These are phyloP conservation scores for Mycena belliarum DNA, from an alignment of 768 basidiomycete genomes.

Conservation along the genomic window DNA sequence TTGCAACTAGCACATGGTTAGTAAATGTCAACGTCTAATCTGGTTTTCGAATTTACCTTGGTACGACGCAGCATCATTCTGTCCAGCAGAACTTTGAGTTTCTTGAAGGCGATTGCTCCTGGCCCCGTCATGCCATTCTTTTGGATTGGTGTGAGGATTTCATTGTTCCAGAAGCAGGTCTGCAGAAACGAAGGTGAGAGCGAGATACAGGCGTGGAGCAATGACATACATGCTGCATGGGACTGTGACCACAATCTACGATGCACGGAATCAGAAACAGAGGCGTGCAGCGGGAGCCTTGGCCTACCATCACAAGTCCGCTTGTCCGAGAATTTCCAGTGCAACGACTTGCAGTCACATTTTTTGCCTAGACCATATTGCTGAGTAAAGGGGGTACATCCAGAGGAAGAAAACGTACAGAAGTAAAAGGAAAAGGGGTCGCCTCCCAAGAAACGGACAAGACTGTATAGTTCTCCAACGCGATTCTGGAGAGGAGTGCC, in stretches of 20 bases:
- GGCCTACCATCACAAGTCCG: conserved; percentile 75
- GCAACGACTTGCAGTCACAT: conserved; percentile 92
- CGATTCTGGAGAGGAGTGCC: conserved; percentile 97
- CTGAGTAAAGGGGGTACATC: neutral
- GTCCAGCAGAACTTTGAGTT: conserved; percentile 85
- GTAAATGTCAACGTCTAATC: too few relatives aligned
- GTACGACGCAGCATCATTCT: conserved; percentile 95
- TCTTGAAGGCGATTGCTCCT: conserved; percentile 85
- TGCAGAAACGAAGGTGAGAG: conserved; percentile 29
- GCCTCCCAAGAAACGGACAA: conserved; percentile 89
- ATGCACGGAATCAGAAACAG: neutral
- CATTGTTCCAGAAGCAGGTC: conserved; percentile 97
- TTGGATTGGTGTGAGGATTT: conserved; percentile 95
- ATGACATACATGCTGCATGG: conserved; percentile 72
- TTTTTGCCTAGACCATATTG: conserved; percentile 62
- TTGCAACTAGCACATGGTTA: conserved; percentile 61
- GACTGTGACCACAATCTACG: conserved; percentile 79
- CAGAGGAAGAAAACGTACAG: conserved; percentile 52
- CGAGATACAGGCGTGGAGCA: neutral
- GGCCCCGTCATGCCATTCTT: conserved; percentile 82
- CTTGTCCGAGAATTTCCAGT: conserved; percentile 91
- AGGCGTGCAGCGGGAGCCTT: neutral
- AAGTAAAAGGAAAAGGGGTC: conserved; percentile 93
- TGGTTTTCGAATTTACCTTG: conserved; percentile 62
- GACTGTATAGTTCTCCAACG: conserved; percentile 97